Evolutionary conservation across 2,329 filamentous ascomycete species (phyloP).

Genomic region (Pezicula radicicola): DNA sequence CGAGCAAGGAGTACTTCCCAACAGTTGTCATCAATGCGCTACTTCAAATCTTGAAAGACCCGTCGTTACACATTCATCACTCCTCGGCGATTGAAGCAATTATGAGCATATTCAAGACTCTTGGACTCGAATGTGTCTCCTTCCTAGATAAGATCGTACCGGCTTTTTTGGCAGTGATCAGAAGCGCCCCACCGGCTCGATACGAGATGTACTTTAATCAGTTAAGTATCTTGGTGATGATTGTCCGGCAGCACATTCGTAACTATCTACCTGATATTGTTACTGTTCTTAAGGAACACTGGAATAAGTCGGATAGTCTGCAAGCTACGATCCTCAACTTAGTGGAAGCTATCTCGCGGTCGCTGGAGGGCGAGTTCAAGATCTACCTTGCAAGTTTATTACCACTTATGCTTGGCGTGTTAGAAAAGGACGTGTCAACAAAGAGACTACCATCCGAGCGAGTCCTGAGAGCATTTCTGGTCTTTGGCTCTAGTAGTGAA

Average conservation of each 20-base stretch:
- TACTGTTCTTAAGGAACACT: conserved; percentile 83
- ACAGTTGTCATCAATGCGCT: conserved; percentile 97
- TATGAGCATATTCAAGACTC: conserved; percentile 97
- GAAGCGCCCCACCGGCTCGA: conserved; percentile 71
- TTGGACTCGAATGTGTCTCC: conserved; percentile 92
- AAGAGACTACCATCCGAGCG: conserved; percentile 82
- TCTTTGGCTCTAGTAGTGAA: conserved; percentile 93
- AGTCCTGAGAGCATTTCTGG: conserved; percentile 90
- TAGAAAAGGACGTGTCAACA: conserved; percentile 78
- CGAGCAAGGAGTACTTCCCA: conserved; percentile 97
- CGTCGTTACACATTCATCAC: conserved; percentile 86
- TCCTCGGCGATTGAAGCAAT: conserved; percentile 94
- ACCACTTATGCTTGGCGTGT: conserved; percentile 88
- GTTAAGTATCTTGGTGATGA: conserved; percentile 85
- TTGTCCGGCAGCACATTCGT: conserved; percentile 94
- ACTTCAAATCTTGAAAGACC: conserved; percentile 86
- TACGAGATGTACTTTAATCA: conserved; percentile 98
- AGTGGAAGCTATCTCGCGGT: conserved; percentile 90
- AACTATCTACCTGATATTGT: conserved; percentile 87
- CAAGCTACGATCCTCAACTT: conserved; percentile 90
- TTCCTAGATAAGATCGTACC: conserved; percentile 94
- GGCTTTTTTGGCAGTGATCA: conserved; percentile 86
- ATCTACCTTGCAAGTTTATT: conserved; percentile 87
- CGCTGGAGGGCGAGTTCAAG: conserved; percentile 96
- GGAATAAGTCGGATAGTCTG: conserved; percentile 75